Percentiles rank a stretch among this genome's conserved stretches.
Evolutionary conservation across 73 alveolate species (phyloP).

Genomic region (Tetrahymena malaccensis): DNA sequence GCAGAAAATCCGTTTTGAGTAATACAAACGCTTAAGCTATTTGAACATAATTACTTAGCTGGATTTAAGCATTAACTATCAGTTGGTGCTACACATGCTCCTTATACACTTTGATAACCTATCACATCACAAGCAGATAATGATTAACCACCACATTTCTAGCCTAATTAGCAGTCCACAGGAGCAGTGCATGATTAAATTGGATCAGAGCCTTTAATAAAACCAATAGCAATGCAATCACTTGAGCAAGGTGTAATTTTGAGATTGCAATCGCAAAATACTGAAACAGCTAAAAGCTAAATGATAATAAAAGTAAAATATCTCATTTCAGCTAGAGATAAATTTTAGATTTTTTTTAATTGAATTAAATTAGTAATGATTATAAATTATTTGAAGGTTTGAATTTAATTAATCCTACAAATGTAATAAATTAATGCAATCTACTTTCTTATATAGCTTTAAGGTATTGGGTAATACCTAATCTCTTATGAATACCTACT

Average conservation of each 20-base stretch:
- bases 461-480: too few relatives aligned
- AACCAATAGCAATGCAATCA: not conserved
- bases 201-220: not conserved
- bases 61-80: not conserved
- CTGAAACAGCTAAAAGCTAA: not conserved
- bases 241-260: not conserved
- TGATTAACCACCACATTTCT: not conserved
- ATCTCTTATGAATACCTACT: too few relatives aligned
- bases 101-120: not conserved
- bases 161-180: not conserved
- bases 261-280: not conserved
- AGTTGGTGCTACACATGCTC: not conserved
- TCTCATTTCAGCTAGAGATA: not conserved
- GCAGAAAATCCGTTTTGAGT: not conserved
- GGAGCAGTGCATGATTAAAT: not conserved
- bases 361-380: too few relatives aligned
- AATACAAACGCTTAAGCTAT: not conserved
- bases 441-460: too few relatives aligned
- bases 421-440: too few relatives aligned
- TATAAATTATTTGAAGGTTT: too few relatives aligned
- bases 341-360: too few relatives aligned
- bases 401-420: too few relatives aligned
- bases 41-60: not conserved
- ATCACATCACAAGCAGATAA: not conserved
- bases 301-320: too few relatives aligned